phyloP scores from a whole-genome alignment of 73 alveolate genomes.

The Paramecium sexaurelia region DNA sequence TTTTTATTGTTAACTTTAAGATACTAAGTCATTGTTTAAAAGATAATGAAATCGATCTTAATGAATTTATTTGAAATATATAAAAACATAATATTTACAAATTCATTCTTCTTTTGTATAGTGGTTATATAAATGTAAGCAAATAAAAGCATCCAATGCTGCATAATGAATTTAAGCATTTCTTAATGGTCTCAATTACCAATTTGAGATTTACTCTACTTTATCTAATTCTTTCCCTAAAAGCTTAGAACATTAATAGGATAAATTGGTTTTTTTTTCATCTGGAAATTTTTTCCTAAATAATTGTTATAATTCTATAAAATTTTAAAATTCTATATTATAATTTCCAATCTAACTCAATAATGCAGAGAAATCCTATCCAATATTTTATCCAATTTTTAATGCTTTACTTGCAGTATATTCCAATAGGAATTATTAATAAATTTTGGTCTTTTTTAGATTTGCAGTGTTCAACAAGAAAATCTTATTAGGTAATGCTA shows the following conservation, averaged over 20 bases:
- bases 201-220: conserved; percentile 87
- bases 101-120: neutral
- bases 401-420: neutral
- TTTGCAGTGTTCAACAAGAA: neutral
- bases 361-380: neutral
- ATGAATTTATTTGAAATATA: neutral
- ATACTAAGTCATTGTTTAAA: too few species aligned
- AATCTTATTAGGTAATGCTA: neutral
- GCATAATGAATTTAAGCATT: conserved; percentile 91
- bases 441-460: neutral
- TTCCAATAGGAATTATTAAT: neutral
- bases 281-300: neutral
- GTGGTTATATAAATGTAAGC: conserved; percentile 44
- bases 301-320: neutral
- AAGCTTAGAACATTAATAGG: neutral
- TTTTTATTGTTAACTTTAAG: too few species aligned
- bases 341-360: neutral
- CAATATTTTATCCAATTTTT: neutral
- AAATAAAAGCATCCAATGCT: conserved; percentile 88
- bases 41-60: too few species aligned
- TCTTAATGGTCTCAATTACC: conserved; percentile 92
- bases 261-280: neutral
- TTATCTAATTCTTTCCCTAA: conserved; percentile 71
- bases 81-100: neutral
- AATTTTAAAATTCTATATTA: neutral